phyloP scores from a whole-genome alignment of 148 eudicot genomes.

The Cornus controversa region DNA sequence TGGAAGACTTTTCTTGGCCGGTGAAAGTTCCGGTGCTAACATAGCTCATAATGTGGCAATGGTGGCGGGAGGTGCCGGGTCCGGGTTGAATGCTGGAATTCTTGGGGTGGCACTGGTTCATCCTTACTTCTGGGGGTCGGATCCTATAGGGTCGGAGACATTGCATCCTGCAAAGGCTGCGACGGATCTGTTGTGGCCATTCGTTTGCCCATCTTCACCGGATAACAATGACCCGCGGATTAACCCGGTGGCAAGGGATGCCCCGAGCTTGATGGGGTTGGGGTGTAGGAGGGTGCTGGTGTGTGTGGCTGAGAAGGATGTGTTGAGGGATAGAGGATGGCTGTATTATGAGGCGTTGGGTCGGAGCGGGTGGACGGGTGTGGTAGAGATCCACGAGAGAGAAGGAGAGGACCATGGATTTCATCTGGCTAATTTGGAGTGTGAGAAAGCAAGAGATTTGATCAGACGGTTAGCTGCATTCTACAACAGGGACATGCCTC shows the following conservation, averaged over 20 bases:
- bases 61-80: constrained; percentile 11
- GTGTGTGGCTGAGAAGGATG: constrained; percentile 26
- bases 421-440: background rate
- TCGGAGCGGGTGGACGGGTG: constrained; percentile 33
- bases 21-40: constrained; percentile 45
- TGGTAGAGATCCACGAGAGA: constrained; percentile 15
- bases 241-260: constrained; percentile 21
- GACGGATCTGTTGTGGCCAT: constrained; percentile 17
- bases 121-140: constrained; percentile 34
- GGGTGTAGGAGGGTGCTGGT: constrained; percentile 21
- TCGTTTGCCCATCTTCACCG: constrained; percentile 21
- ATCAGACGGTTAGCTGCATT: background rate
- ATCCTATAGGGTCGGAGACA: constrained; percentile 24
- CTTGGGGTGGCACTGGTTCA: constrained; percentile 26
- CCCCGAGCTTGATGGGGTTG: constrained; percentile 16
- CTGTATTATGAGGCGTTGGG: constrained; percentile 16
- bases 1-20: constrained; percentile 23
- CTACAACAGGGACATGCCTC: background rate
- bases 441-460: constrained; percentile 9
- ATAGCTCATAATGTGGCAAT: constrained; percentile 33
- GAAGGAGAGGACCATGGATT: constrained; percentile 18
- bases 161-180: background rate
- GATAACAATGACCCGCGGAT: constrained; percentile 11
- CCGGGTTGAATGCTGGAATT: constrained; percentile 16
- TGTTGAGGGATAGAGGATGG: constrained; percentile 19